phyloP scores from a whole-genome alignment of 129 eudicot species.

The Helichrysum umbraculigerum region DNA sequence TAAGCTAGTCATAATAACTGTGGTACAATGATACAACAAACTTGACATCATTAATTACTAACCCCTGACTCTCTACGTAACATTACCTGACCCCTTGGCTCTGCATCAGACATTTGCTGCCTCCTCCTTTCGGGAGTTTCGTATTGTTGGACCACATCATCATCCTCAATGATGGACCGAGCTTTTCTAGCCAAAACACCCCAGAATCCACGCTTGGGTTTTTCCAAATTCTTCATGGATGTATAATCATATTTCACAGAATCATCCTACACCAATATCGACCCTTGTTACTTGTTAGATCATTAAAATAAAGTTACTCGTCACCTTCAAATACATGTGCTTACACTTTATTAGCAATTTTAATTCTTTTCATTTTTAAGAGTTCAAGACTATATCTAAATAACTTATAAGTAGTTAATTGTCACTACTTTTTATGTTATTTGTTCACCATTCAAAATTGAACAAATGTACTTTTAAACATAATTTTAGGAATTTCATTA shows the following conservation, averaged over 20 bases:
- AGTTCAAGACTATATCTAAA: too few relatives aligned
- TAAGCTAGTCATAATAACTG: neutral
- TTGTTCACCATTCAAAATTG: neutral
- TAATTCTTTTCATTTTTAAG: too few relatives aligned
- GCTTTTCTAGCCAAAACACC: conserved; percentile 79
- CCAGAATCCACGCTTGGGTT: conserved; percentile 72
- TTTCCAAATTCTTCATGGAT: conserved; percentile 45
- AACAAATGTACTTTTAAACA: too few relatives aligned
- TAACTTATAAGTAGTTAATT: too few relatives aligned
- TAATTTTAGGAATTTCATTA: too few relatives aligned
- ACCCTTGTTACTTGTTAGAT: conserved; percentile 21
- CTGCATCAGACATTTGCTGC: conserved; percentile 40
- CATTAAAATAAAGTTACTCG: neutral
- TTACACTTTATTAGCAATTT: too few relatives aligned
- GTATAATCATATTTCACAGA: conserved; percentile 43
- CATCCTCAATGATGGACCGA: conserved; percentile 68
- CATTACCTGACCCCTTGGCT: conserved; percentile 50
- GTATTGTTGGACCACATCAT: conserved; percentile 39
- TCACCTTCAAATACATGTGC: neutral
- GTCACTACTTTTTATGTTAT: too few relatives aligned
- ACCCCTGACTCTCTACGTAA: neutral
- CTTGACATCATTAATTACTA: neutral
- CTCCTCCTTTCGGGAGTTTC: conserved; percentile 45
- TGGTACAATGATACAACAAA: neutral
- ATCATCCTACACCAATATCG: conserved; percentile 35